These are phyloP conservation scores for Monosporascus sp. DNA, from an alignment of 2,329 filamentous ascomycete genomes.

Conservation along the genomic window DNA sequence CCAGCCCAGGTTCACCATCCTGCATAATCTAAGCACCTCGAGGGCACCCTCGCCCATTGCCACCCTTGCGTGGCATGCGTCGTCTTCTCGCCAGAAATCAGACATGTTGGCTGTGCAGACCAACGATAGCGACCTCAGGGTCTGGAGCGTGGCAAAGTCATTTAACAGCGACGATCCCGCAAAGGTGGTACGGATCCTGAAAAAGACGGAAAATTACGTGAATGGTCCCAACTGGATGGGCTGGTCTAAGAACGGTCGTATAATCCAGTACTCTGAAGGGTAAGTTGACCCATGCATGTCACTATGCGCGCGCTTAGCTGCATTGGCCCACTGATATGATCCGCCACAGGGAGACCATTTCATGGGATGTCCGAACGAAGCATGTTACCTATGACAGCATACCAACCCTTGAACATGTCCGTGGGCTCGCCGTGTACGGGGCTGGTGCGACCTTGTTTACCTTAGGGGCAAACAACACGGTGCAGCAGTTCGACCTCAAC, in stretches of 20 bases:
- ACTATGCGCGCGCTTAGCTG: conserved; percentile 44
- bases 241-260: conserved; percentile 97
- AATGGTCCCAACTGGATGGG: conserved; percentile 89
- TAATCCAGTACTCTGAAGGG: conserved; percentile 89
- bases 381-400: conserved; percentile 87
- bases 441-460: conserved; percentile 91
- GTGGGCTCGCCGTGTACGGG: conserved; percentile 81
- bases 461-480: conserved; percentile 77
- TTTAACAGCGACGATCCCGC: conserved; percentile 67
- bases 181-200: conserved; percentile 83
- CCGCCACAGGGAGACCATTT: conserved; percentile 68
- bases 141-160: conserved; percentile 93
- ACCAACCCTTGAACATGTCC: conserved; percentile 75
- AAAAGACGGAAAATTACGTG: conserved; percentile 67
- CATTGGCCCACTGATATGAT: conserved; percentile 24
- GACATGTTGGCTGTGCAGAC: conserved; percentile 97
- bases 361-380: conserved; percentile 98
- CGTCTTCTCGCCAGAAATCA: conserved; percentile 90
- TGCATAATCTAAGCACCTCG: conserved; percentile 85
- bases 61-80: conserved; percentile 89
- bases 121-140: conserved; percentile 82
- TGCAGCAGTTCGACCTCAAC: conserved; percentile 94
- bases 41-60: conserved; percentile 82
- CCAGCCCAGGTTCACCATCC: conserved; percentile 86
- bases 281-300: conserved; percentile 45